Conservation (phyloP, 257 asterid species). For the Solanum raphanifolium region DNA sequence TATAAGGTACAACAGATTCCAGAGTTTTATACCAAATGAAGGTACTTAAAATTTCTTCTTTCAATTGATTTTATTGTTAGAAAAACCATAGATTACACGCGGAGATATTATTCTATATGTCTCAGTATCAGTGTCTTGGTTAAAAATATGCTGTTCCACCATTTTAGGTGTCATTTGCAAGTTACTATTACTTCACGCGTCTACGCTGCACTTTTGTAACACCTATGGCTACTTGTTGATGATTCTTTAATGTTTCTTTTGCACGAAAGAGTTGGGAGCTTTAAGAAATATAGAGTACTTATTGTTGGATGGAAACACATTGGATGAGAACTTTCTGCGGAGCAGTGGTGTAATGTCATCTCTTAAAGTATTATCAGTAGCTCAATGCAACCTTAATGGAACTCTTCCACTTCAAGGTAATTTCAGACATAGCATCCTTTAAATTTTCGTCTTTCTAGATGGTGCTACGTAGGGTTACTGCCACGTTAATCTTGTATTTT, state of each 20-base stretch:
- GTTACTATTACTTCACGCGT: not conserved
- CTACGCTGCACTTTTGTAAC: not conserved
- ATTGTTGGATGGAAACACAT: not conserved
- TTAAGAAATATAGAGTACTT: not conserved
- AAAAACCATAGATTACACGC: not conserved
- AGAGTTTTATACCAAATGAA: not conserved
- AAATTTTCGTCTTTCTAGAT: not conserved
- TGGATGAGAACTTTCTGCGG: not conserved
- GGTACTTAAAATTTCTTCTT: not conserved
- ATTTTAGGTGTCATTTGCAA: not conserved
- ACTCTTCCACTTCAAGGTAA: not conserved
- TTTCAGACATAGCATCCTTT: not conserved
- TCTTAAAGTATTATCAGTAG: not conserved
- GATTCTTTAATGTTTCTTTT: not conserved
- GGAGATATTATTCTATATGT: not conserved
- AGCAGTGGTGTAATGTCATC: not conserved
- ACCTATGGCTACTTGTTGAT: not conserved
- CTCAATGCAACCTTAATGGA: not conserved
- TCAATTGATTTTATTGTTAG: not conserved
- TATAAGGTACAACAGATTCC: not conserved
- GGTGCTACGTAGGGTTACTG: not conserved
- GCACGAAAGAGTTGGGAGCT: not conserved
- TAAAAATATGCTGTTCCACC: not conserved
- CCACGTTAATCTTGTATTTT: not conserved
- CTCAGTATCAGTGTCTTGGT: not conserved